These are phyloP conservation scores for Dictyostelium brefeldianum DNA, from an alignment of 78 protist genomes.

Conservation along the genomic window DNA sequence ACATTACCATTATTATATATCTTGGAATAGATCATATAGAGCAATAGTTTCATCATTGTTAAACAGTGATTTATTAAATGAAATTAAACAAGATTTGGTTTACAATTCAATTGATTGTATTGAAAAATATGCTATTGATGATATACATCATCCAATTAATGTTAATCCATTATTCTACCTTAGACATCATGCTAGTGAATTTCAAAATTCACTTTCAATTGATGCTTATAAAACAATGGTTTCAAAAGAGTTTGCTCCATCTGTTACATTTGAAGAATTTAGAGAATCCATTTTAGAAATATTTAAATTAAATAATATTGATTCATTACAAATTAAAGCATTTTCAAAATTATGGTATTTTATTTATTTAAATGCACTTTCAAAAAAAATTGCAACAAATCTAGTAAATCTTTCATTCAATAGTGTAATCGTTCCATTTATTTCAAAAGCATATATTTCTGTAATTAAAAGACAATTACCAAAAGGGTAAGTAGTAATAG, in stretches of 20 bases:
- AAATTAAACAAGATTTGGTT: no score
- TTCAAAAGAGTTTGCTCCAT: slow-evolving; percentile 15
- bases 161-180: not conserved
- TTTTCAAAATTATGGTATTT: not conserved
- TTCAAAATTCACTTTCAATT: not conserved
- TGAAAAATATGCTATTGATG: no score
- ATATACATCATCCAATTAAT: no score
- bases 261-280: slow-evolving; percentile 2
- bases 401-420: not conserved
- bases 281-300: not conserved
- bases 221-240: not conserved
- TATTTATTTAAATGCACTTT: not conserved
- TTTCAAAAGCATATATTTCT: no score
- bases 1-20: no score
- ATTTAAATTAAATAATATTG: not conserved
- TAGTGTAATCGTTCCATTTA: not conserved
- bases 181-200: not conserved
- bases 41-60: not conserved
- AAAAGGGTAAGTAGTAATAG: no score
- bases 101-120: no score
- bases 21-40: slow-evolving; percentile 2
- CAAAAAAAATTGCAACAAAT: not conserved
- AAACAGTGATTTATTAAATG: not conserved
- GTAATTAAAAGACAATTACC: no score
- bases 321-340: not conserved